Percentiles rank a stretch among this genome's conserved stretches.
Evolutionary conservation across 2,329 filamentous ascomycete genomes (phyloP).

Genomic region (Akanthomyces lecanii): DNA sequence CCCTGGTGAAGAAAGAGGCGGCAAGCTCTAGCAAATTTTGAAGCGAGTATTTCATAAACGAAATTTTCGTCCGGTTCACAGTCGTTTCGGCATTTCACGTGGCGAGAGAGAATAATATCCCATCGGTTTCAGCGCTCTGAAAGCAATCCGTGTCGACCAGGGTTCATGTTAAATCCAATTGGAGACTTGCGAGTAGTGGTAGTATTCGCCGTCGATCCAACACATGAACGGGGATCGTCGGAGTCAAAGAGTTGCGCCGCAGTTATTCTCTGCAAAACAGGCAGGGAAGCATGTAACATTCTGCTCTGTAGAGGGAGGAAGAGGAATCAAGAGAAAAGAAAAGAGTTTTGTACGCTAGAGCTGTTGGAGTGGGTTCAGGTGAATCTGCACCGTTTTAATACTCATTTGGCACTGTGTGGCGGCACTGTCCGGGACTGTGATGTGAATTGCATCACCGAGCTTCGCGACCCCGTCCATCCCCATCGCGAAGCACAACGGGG

Average conservation of each 20-base stretch:
- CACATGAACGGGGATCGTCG: neutral
- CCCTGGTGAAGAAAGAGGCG: slow-evolving; percentile 48
- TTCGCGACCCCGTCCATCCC: neutral
- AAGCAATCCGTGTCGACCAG: too few species aligned
- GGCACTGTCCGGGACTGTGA: neutral
- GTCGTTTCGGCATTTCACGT: neutral
- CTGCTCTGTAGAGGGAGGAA: neutral
- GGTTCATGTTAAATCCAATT: neutral
- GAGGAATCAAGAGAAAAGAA: neutral
- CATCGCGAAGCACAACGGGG: neutral
- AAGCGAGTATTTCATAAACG: slow-evolving; percentile 38
- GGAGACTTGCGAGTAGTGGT: neutral
- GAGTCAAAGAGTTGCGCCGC: neutral
- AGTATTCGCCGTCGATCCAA: slow-evolving; percentile 3
- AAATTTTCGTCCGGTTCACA: neutral
- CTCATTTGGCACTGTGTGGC: neutral
- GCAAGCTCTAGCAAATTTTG: slow-evolving; percentile 64
- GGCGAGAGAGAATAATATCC: neutral
- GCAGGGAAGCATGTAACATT: too few species aligned
- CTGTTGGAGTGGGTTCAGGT: neutral
- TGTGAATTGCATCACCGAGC: slow-evolving; percentile 1
- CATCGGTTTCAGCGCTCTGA: too few species aligned
- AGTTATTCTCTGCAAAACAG: neutral
- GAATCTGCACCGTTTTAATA: neutral
- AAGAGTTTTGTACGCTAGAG: neutral